Evolutionary conservation across 768 basidiomycete genomes (phyloP), one percentile per base, ranked within the genome.

Genomic region (Boletellus sp.): DNA sequence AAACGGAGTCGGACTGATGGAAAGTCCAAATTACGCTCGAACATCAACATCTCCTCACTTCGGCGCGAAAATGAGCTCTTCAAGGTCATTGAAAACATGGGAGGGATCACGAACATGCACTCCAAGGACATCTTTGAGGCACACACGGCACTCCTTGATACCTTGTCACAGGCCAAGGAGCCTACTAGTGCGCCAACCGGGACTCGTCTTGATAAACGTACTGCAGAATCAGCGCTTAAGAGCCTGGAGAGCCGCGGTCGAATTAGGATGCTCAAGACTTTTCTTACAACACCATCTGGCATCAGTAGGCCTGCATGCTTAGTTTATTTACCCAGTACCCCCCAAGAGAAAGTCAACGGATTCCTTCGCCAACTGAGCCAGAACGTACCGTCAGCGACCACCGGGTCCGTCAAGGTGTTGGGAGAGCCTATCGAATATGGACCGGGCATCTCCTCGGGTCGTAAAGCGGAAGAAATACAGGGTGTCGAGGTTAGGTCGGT

Each of bases 1-100:
- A 64, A 69, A 35, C 57, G 59, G 37, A 54, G 43, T 24, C 54
- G 66, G 28, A 48, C 53, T 7, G 46, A 45, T 16, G 47, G 44
- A n/a, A 26, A 51, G 10, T 49, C 44, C 15, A 57, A 51, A 33
- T 48, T 45, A 7, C 64, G 68, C 26, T 51, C 70, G 24, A 78
- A 76, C 53, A 72, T 80, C 42, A 94, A 92, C 55, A 79, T 93
- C 22, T 88, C 90, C 15, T 77, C 85, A 50, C 71, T 90, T 36
- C 81, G 88, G 4, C 80, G 91, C 19, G 89, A 93, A 70, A 89
- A 87, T 52, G 91, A 94, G 65, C 65, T 93, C 42, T 62, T 83
- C 47, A 81, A 78, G 26, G 76, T 88, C 19, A 67, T 92, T n/a
- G 76, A 82, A 48, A 75, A 72, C 20, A 68, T 78, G 45, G 85